Percentiles rank a stretch among this genome's conserved stretches.
phyloP scores from a whole-genome alignment of 2,329 filamentous ascomycete species.

The Didymella exigua region DNA sequence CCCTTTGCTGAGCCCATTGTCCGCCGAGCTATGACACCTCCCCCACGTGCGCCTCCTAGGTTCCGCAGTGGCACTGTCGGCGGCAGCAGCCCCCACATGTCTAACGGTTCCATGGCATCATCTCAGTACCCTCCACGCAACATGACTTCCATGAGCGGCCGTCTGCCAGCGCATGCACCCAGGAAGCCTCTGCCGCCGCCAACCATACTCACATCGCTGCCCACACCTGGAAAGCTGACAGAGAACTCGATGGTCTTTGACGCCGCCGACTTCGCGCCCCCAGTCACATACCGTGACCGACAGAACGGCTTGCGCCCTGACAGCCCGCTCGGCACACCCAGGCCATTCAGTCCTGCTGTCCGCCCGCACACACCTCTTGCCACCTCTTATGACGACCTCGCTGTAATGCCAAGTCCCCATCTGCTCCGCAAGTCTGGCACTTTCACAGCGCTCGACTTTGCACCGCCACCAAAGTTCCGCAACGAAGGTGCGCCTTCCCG shows the following conservation, averaged over 20 bases:
- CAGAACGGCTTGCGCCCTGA: constrained; percentile 68
- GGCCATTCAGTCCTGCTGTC: constrained; percentile 76
- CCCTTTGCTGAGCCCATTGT: constrained; percentile 84
- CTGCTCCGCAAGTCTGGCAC: constrained; percentile 76
- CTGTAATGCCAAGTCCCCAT: constrained; percentile 84
- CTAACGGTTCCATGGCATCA: constrained; percentile 57
- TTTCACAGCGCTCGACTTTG: constrained; percentile 81
- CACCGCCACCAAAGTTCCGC: constrained; percentile 75
- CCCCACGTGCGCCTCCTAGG: constrained; percentile 70
- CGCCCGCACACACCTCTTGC: constrained; percentile 78
- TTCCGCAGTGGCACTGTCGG: constrained; percentile 48
- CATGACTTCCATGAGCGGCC: constrained; percentile 51
- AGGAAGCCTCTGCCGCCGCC: constrained; percentile 73
- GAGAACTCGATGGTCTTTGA: constrained; percentile 75
- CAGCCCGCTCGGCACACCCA: constrained; percentile 61
- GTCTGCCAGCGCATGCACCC: constrained; percentile 43
- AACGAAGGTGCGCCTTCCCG: constrained; percentile 43
- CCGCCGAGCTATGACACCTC: constrained; percentile 94
- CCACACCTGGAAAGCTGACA: constrained; percentile 81
- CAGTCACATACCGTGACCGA: constrained; percentile 64
- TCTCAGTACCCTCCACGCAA: constrained; percentile 48
- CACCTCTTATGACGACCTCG: constrained; percentile 85
- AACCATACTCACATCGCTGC: constrained; percentile 72
- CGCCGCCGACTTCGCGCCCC: constrained; percentile 86
- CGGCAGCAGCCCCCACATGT: constrained; percentile 51